phyloP scores from a whole-genome alignment of 306 rosid genomes.

The Quercus alba region DNA sequence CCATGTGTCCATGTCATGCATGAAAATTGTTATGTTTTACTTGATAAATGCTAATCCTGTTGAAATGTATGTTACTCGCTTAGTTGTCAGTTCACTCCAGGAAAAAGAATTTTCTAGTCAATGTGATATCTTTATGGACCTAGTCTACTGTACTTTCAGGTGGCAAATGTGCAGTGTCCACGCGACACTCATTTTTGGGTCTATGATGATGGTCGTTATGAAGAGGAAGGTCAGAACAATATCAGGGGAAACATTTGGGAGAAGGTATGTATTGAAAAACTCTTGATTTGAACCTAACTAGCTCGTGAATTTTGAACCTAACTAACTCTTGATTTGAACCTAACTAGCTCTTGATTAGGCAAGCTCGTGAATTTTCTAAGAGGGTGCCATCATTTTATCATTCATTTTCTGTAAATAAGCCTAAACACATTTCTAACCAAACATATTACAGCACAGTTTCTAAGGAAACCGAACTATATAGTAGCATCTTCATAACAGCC shows the following conservation, averaged over 20 bases:
- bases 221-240: conserved; percentile 99
- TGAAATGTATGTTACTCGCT: no score
- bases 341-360: no score
- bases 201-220: conserved; percentile 95
- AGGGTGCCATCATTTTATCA: no score
- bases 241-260: conserved; percentile 98
- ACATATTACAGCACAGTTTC: not conserved
- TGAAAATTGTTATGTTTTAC: no score
- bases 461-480: not conserved
- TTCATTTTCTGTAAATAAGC: no score
- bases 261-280: conserved; percentile 55
- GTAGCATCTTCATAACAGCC: not conserved
- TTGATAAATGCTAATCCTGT: no score
- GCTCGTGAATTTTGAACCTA: no score
- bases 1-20: no score
- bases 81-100: no score
- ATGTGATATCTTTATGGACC: conserved; percentile 9
- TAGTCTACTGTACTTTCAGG: conserved; percentile 51
- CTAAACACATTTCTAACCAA: not conserved
- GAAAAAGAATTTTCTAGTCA: not conserved
- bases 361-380: no score
- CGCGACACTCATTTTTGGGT: conserved; percentile 99
- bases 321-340: no score
- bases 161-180: conserved; percentile 98
- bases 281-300: conserved; percentile 11